Conservation (phyloP, 2,329 filamentous ascomycete genomes). For the Sporothrix pseudoabietina region DNA sequence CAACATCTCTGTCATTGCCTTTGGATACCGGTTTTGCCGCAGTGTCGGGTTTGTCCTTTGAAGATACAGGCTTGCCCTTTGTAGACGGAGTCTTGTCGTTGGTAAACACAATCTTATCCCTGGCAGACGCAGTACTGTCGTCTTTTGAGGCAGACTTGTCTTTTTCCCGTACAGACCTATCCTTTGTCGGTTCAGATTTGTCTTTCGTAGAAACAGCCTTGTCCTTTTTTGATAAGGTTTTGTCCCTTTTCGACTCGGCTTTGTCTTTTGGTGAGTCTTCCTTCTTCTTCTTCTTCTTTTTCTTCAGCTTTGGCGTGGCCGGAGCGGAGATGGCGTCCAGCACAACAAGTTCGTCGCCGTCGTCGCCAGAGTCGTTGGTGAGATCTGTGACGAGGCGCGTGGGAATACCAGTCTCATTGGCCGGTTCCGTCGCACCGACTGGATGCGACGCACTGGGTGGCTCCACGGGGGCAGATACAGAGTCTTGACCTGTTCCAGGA, state of each 20-base stretch:
- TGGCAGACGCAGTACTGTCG: too few relatives aligned
- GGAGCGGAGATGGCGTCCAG: conserved; percentile 12
- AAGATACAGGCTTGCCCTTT: neutral
- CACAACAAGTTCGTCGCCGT: conserved; percentile 22
- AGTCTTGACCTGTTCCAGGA: neutral
- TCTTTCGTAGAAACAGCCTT: neutral
- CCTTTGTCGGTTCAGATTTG: too few relatives aligned
- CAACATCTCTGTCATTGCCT: neutral
- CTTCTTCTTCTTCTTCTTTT: conserved; percentile 25
- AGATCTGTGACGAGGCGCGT: neutral
- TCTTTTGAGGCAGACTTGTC: too few relatives aligned
- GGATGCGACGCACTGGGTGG: neutral
- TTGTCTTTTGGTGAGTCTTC: neutral
- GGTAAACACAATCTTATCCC: too few relatives aligned
- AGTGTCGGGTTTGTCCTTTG: neutral
- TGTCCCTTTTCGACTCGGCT: neutral
- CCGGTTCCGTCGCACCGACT: neutral
- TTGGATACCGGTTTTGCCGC: neutral
- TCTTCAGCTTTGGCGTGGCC: neutral
- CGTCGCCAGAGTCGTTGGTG: conserved; percentile 15
- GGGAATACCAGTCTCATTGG: neutral
- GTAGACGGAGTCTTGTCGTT: neutral
- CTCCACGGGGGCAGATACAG: neutral
- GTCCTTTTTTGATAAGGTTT: neutral
- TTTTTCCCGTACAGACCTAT: too few relatives aligned